A percentile compares a stretch with the other conserved stretches of the same genome.
Evolutionary conservation across 257 asterid genomes (phyloP).

Genomic region (Nyctanthes arbortristis): DNA sequence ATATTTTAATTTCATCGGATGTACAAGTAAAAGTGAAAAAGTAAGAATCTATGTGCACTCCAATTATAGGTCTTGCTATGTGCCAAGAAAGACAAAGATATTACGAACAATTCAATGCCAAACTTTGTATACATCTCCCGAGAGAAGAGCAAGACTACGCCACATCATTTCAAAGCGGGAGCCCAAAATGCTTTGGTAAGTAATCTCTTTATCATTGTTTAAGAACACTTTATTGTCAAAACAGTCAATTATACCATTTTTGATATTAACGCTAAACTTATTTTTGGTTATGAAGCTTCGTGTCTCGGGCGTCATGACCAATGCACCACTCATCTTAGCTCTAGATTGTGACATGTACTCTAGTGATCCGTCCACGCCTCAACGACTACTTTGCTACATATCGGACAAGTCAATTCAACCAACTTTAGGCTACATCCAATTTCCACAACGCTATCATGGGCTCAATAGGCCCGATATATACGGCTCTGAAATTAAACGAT

Average conservation of each 20-base stretch:
- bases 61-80: slow-evolving; percentile 43
- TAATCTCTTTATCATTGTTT: not conserved
- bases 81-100: slow-evolving; percentile 41
- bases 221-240: not conserved
- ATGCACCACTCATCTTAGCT: slow-evolving; percentile 67
- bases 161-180: slow-evolving; percentile 80
- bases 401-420: slow-evolving; percentile 36
- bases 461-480: slow-evolving; percentile 63
- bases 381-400: slow-evolving; percentile 46
- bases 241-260: not conserved
- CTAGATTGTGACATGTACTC: slow-evolving; percentile 86
- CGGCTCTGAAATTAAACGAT: slow-evolving; percentile 49
- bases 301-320: slow-evolving; percentile 66
- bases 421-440: slow-evolving; percentile 60
- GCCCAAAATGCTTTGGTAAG: slow-evolving; percentile 78
- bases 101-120: slow-evolving; percentile 49
- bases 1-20: not conserved
- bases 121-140: slow-evolving; percentile 68
- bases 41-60: not conserved
- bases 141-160: slow-evolving; percentile 48
- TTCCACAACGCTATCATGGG: slow-evolving; percentile 69
- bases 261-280: not conserved
- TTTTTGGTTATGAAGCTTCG: slow-evolving; percentile 46
- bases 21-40: not conserved
- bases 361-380: slow-evolving; percentile 60